A percentile compares a stretch with the other conserved stretches of the same genome.
These are phyloP conservation scores for Conticribra guillardii DNA, from an alignment of 108 stramenopile species.

Conservation along the genomic window DNA sequence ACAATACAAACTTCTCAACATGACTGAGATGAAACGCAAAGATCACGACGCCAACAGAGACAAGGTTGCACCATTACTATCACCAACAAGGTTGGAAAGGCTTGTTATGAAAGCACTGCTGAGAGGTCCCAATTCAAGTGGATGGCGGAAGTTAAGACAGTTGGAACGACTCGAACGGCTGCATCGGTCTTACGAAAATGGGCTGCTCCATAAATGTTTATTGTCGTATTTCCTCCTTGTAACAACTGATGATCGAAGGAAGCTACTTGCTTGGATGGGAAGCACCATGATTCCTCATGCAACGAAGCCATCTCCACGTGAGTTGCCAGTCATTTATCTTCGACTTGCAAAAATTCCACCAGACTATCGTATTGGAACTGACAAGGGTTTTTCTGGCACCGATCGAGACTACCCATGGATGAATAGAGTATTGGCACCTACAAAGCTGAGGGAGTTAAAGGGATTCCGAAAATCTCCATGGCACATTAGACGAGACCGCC, in stretches of 20 bases:
- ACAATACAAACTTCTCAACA: no score
- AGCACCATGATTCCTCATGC: not conserved
- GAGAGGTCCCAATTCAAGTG: constrained; percentile 5
- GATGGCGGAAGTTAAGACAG: constrained; percentile 7
- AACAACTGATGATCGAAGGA: not conserved
- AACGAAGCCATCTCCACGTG: constrained; percentile 1
- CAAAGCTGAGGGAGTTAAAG: not conserved
- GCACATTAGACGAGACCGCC: not conserved
- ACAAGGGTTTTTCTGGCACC: constrained; percentile 9
- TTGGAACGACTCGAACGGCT: constrained; percentile 8
- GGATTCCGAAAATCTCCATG: not conserved
- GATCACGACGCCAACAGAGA: not conserved
- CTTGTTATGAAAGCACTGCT: not conserved
- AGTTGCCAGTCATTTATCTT: not conserved
- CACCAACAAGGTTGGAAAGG: constrained; percentile 2
- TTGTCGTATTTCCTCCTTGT: constrained; percentile 11
- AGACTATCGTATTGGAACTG: constrained; percentile 2
- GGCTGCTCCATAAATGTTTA: not conserved
- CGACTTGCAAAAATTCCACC: constrained; percentile 15
- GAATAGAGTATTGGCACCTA: constrained; percentile 9
- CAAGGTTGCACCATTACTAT: constrained; percentile 8
- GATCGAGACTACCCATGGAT: not conserved
- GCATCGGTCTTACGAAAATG: constrained; percentile 9
- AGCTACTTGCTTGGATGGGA: constrained; percentile 17
- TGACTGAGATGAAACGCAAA: no score